These are phyloP conservation scores for Tolypocladium album DNA, from an alignment of 2,329 filamentous ascomycete species.

Conservation along the genomic window DNA sequence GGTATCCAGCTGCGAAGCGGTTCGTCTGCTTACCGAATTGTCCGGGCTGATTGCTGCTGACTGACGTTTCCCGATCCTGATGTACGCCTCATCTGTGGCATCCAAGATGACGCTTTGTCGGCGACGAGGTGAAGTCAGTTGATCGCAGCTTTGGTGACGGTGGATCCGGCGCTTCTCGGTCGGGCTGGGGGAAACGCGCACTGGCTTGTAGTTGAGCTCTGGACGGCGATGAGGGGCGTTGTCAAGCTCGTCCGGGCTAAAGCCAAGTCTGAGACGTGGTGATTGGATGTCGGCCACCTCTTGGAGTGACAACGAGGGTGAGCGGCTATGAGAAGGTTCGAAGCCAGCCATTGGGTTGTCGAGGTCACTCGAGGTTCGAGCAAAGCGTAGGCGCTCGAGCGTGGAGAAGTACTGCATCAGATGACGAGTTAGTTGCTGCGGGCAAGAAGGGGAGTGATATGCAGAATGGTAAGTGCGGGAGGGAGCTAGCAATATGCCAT, in stretches of 20 bases:
- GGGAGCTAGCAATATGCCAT: neutral
- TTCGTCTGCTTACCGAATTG: neutral
- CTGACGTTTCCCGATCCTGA: conserved; percentile 14
- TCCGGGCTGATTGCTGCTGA: conserved; percentile 6
- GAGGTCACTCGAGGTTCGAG: conserved; percentile 25
- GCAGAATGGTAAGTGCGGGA: neutral
- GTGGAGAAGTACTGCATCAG: conserved; percentile 57
- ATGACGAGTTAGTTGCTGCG: neutral
- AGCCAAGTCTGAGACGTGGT: conserved; percentile 2
- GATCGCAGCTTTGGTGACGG: conserved; percentile 56
- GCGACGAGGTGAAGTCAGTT: conserved; percentile 38
- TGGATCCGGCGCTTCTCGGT: conserved; percentile 39
- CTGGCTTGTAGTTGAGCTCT: neutral
- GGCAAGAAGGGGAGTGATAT: neutral
- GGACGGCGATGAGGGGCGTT: conserved; percentile 4
- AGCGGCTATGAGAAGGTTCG: conserved; percentile 12
- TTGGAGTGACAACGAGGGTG: conserved; percentile 4
- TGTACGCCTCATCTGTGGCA: conserved; percentile 14
- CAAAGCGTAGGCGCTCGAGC: conserved; percentile 58
- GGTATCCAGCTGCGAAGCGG: neutral
- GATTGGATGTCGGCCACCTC: conserved; percentile 2
- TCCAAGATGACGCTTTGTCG: conserved; percentile 25
- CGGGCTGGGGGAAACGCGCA: neutral
- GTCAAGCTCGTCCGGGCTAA: conserved; percentile 8
- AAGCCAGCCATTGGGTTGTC: conserved; percentile 18